phyloP scores from a whole-genome alignment of 2,329 filamentous ascomycete species.

The Amesomyces nigricolor region DNA sequence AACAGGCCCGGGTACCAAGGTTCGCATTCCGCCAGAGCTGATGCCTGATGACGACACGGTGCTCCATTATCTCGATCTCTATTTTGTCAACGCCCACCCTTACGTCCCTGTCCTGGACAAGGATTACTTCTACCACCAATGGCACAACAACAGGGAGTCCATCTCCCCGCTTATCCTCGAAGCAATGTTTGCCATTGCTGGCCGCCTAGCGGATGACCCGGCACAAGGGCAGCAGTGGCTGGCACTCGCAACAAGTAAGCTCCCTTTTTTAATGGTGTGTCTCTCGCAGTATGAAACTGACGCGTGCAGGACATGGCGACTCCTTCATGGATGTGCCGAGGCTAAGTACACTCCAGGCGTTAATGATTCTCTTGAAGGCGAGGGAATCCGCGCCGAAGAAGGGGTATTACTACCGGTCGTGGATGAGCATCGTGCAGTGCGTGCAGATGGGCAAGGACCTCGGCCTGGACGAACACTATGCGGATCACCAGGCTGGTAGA shows the following conservation, averaged over 20 bases:
- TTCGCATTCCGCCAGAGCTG: slow-evolving; percentile 84
- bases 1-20: slow-evolving; percentile 65
- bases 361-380: slow-evolving; percentile 83
- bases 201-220: slow-evolving; percentile 75
- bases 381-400: slow-evolving; percentile 86
- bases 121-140: slow-evolving; percentile 78
- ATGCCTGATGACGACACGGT: slow-evolving; percentile 86
- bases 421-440: slow-evolving; percentile 91
- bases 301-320: slow-evolving; percentile 70
- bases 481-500: slow-evolving; percentile 67
- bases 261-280: not conserved
- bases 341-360: slow-evolving; percentile 83
- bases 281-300: slow-evolving; percentile 25
- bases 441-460: slow-evolving; percentile 91
- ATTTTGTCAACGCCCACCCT: slow-evolving; percentile 84
- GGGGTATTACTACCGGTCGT: slow-evolving; percentile 94
- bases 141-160: slow-evolving; percentile 73
- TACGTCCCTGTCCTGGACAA: slow-evolving; percentile 89
- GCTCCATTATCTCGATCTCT: slow-evolving; percentile 81
- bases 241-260: slow-evolving; percentile 73
- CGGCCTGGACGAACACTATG: slow-evolving; percentile 79
- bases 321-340: slow-evolving; percentile 90
- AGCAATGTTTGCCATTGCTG: slow-evolving; percentile 84
- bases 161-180: slow-evolving; percentile 88
- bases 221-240: slow-evolving; percentile 88